phyloP scores from a whole-genome alignment of 495 filamentous ascomycete genomes.

The Choiromyces venosus region DNA sequence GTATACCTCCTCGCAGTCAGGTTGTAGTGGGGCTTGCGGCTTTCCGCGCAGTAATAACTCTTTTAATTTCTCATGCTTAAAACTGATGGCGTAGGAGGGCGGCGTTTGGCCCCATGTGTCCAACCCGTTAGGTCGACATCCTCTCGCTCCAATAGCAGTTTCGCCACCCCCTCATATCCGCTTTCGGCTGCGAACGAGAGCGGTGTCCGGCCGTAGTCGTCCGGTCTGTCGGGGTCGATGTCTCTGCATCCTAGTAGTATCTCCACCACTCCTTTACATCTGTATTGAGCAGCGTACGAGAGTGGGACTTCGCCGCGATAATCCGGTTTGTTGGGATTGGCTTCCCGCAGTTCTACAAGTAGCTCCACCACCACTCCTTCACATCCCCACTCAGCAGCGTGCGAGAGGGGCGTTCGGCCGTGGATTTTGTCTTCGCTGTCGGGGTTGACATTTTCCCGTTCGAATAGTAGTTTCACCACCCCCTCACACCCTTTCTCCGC shows the following conservation, averaged over 20 bases:
- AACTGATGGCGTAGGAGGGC: background rate
- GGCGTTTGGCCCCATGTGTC: background rate
- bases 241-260: background rate
- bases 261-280: background rate
- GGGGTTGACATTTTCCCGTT: background rate
- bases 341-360: background rate
- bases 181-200: background rate
- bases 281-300: background rate
- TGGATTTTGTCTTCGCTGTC: background rate
- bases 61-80: background rate
- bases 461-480: background rate
- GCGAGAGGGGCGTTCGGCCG: background rate
- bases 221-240: background rate
- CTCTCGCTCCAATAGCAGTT: background rate
- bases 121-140: background rate
- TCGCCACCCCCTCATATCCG: background rate
- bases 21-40: background rate
- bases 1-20: too few relatives aligned
- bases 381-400: background rate
- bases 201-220: background rate
- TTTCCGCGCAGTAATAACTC: background rate
- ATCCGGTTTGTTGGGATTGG: background rate
- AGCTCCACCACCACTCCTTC: background rate
- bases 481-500: background rate
- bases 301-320: background rate